Evolutionary conservation across 2,329 filamentous ascomycete genomes (phyloP).

Genomic region (Cladosporium sp.): DNA sequence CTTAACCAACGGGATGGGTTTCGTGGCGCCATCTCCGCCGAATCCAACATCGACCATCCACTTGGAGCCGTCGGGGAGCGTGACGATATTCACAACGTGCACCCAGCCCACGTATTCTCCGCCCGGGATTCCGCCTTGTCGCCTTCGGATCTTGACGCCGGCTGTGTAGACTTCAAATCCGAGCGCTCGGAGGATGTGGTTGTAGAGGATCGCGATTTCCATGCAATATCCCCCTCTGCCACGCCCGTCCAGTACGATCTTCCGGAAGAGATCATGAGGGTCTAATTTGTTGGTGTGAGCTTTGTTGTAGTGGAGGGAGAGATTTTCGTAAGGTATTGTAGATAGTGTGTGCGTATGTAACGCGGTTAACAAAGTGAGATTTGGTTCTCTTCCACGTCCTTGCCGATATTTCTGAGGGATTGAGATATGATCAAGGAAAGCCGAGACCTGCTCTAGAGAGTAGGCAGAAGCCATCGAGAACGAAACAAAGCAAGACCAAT

Average conservation of each 20-base stretch:
- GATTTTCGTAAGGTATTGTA: conserved; percentile 53
- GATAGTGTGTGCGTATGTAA: conserved; percentile 32
- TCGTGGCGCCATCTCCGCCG: conserved; percentile 57
- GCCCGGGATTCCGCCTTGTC: conserved; percentile 44
- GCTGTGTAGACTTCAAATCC: conserved; percentile 44
- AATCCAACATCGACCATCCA: conserved; percentile 64
- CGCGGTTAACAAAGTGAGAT: conserved; percentile 21
- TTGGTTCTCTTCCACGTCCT: conserved; percentile 53
- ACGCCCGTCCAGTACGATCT: conserved; percentile 36
- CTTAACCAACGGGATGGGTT: conserved; percentile 54
- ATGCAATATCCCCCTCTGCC: conserved; percentile 57
- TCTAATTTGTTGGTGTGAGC: conserved; percentile 48
- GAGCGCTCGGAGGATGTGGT: conserved; percentile 46
- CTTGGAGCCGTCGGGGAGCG: conserved; percentile 46
- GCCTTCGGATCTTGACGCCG: conserved; percentile 35
- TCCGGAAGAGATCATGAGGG: conserved; percentile 47
- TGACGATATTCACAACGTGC: conserved; percentile 44
- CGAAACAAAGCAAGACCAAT: no score
- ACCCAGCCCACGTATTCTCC: conserved; percentile 23
- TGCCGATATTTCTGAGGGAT: conserved; percentile 11
- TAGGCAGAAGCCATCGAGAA: conserved; percentile 8
- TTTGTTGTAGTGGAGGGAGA: conserved; percentile 52
- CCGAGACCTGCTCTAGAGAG: conserved; percentile 9
- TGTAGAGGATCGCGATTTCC: conserved; percentile 54
- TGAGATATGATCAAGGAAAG: conserved; percentile 15